Evolutionary conservation across 768 basidiomycete species (phyloP).

Genomic region (Astraeus odoratus): DNA sequence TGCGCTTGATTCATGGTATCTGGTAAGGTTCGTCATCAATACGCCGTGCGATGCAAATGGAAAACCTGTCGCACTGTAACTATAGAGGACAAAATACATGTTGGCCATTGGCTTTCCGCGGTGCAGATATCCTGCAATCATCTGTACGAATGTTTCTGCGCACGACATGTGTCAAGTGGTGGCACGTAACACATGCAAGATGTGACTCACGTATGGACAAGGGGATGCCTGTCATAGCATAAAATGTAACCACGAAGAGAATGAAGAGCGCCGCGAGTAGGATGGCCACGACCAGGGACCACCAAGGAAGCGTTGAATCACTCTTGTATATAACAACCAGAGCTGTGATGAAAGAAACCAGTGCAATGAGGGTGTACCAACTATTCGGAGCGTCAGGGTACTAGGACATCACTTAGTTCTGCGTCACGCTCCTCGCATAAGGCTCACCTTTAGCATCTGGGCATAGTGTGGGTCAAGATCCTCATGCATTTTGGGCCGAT

Average conservation of each 20-base stretch:
- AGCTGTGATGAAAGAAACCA: slow-evolving; percentile 7
- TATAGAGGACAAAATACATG: slow-evolving; percentile 38
- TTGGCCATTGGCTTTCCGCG: slow-evolving; percentile 36
- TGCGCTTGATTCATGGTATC: slow-evolving; percentile 44
- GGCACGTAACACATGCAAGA: background rate
- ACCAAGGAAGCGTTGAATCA: slow-evolving; percentile 52
- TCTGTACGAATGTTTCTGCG: slow-evolving; percentile 26
- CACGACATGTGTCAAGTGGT: background rate
- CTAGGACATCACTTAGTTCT: slow-evolving; percentile 8
- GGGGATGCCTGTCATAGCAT: slow-evolving; percentile 37
- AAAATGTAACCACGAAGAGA: slow-evolving; percentile 48
- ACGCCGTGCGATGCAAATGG: background rate
- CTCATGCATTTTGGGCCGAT: slow-evolving; percentile 24
- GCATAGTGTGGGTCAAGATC: slow-evolving; percentile 48
- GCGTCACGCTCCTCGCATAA: slow-evolving; percentile 12
- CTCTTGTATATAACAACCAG: slow-evolving; percentile 27
- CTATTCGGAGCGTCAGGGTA: slow-evolving; percentile 29
- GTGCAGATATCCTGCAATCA: slow-evolving; percentile 32
- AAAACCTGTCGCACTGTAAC: slow-evolving; percentile 34
- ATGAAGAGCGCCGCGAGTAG: slow-evolving; percentile 43
- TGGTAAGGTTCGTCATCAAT: slow-evolving; percentile 28
- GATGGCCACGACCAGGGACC: slow-evolving; percentile 46
- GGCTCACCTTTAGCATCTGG: slow-evolving; percentile 40
- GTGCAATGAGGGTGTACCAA: slow-evolving; percentile 26
- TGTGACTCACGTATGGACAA: slow-evolving; percentile 15